Percentiles rank a stretch among this genome's conserved stretches.
phyloP scores from a whole-genome alignment of 306 rosid genomes.

The Boehmeria nivea region DNA sequence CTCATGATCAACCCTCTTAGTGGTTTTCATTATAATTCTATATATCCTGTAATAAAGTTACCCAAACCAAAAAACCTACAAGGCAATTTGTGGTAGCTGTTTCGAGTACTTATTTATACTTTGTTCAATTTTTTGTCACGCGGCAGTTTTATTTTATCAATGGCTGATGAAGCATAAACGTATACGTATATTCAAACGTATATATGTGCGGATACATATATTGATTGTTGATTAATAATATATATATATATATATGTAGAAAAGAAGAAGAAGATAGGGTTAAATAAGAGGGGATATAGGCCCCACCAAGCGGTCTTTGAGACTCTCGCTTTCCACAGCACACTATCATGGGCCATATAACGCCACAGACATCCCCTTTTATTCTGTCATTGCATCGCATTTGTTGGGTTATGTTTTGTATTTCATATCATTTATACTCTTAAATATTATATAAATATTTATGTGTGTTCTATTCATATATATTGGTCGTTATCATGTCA shows the following conservation, averaged over 20 bases:
- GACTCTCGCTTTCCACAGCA: slow-evolving; percentile 25
- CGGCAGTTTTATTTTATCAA: too few species aligned
- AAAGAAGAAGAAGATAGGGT: slow-evolving; percentile 28
- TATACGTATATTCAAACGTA: too few species aligned
- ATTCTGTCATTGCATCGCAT: slow-evolving; percentile 32
- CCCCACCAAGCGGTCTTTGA: slow-evolving; percentile 31
- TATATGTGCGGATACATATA: background rate
- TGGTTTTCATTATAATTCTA: too few species aligned
- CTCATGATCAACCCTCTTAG: too few species aligned
- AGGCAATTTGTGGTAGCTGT: too few species aligned
- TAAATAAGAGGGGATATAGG: slow-evolving; percentile 19
- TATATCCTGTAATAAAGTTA: too few species aligned
- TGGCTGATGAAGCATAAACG: too few species aligned
- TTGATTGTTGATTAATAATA: background rate
- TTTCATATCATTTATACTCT: background rate
- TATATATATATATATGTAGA: background rate
- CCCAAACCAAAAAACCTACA: too few species aligned
- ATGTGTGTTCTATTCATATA: background rate
- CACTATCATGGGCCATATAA: slow-evolving; percentile 27
- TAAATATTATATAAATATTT: too few species aligned
- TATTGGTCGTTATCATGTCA: slow-evolving; percentile 35
- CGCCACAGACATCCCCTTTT: slow-evolving; percentile 31
- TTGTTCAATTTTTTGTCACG: too few species aligned
- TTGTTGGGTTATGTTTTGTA: slow-evolving; percentile 23
- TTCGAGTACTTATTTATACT: too few species aligned